Evolutionary conservation across 2,329 filamentous ascomycete species (phyloP), one percentile per base, ranked within the genome.

Genomic region (Colletotrichum sp.): DNA sequence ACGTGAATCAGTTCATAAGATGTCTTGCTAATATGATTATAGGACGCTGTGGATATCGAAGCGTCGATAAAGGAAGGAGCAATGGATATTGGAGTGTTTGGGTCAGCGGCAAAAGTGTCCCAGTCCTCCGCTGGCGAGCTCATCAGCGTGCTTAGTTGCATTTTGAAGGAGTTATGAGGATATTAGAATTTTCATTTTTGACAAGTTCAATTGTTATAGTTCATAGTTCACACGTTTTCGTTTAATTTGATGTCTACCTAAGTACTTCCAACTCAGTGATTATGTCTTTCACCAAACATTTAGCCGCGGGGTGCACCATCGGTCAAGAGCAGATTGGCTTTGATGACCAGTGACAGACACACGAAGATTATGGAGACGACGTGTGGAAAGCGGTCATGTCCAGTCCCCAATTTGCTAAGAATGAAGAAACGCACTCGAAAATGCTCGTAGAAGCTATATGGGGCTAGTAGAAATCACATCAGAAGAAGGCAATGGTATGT

Each of bases 71-170:
- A 80, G 6, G 80, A 75, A 0, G 77, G 79, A 3, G 77, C 71
- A 1, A 75, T 88, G 55, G 85, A 85, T 34, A 82, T 88, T 65
- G 87, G 87, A 8, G 80, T 87, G 4, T 88, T 88, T 76, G 86
- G 84, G 2, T 68, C 77, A 9, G 60, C 57, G 12, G 52, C 39
- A 1, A 79, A 68, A 64, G 26, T 79, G 1, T 76, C 71, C 5
- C 6, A 34, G 10, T 26, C 32, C 3, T 26, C 44, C 16, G 74
- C 74, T 1, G 28, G 67, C 10, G 26, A 60, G 6, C 30, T 76
- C 10, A 65, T 74, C 13, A 26, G 15, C 26, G 26, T 59, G 8
- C 71, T 76, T 18, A 18, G 70, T 26, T 5, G 18, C 12, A 16
- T 65, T 16, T n/a, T 76, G 8, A 21, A 52, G 44, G 24, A 26